These are phyloP conservation scores for Epichloe sylvatica DNA, from an alignment of 2,329 filamentous ascomycete species.

Conservation along the genomic window DNA sequence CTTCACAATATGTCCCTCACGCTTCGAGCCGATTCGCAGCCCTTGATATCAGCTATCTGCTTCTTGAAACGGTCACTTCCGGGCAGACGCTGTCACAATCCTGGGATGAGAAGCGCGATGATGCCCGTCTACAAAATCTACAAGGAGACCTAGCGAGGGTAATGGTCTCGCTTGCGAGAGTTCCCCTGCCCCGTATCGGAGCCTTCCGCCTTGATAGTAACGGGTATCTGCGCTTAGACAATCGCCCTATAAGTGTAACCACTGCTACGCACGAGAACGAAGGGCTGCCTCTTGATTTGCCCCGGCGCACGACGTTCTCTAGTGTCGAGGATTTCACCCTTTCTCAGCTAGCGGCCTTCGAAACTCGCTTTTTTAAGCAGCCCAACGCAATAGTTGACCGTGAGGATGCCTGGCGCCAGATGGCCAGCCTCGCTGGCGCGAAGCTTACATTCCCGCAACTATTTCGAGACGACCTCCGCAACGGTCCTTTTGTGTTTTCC, in stretches of 20 bases:
- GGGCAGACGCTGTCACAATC: neutral
- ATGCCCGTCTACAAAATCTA: constrained; percentile 11
- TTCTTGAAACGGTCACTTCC: constrained; percentile 9
- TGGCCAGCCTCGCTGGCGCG: neutral
- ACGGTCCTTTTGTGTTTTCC: constrained; percentile 14
- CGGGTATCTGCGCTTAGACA: constrained; percentile 17
- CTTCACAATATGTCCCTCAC: constrained; percentile 7
- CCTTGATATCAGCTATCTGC: constrained; percentile 11
- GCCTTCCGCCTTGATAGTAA: constrained; percentile 15
- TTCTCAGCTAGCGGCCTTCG: neutral
- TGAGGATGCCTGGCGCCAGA: neutral
- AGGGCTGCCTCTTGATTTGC: neutral
- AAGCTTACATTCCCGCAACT: neutral
- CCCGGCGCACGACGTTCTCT: neutral
- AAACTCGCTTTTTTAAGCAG: neutral
- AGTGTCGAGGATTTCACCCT: neutral
- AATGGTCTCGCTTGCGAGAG: constrained; percentile 16
- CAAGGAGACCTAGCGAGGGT: constrained; percentile 17
- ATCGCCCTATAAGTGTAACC: constrained; percentile 5
- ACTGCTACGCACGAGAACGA: neutral
- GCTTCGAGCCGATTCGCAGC: constrained; percentile 3
- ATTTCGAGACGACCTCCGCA: constrained; percentile 10
- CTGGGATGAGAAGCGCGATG: neutral
- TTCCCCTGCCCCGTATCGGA: constrained; percentile 16
- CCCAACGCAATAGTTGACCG: neutral